Evolutionary conservation across 139 green algal species (phyloP), one percentile per base, ranked within the genome.

Genomic region (Ostreobium quekettii): DNA sequence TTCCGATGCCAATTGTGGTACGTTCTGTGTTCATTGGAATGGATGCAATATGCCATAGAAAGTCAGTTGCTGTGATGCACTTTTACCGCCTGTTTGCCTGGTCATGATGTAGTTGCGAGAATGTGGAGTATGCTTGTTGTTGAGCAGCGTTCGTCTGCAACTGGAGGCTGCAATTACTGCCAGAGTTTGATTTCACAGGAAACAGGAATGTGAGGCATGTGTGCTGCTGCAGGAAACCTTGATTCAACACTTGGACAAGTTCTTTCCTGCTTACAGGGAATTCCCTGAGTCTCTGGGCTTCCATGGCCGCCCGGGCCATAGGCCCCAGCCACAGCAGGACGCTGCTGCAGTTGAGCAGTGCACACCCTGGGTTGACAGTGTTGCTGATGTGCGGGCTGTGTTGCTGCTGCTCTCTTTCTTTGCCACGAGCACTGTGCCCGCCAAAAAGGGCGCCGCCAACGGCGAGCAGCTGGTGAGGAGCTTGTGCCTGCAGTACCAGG

Each of bases 381-480:
- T 68, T 26, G 49, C 61, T 35, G 61, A 68, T 53, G 53, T 68
- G 5, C 61, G 61, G 19, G 35, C 61, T 37, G 37, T 68, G 36
- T 56, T 68, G 32, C 36, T 68, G 4, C 61, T 68, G 35, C 61
- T 57, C 42, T n/a, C n/a, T n/a, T n/a, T n/a, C n/a, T n/a, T n/a
- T n/a, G n/a, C n/a, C n/a, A n/a, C n/a, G n/a, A n/a, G n/a, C n/a
- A n/a, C n/a, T n/a, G n/a, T n/a, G n/a, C n/a, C n/a, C n/a, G n/a
- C n/a, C n/a, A n/a, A n/a, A n/a, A n/a, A 6, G 15, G 53, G 49
- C 30, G 61, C 49, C 26, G 15, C 36, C 35, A 68, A 68, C 22
- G 61, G 35, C 7, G 42, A 53, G 24, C 22, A 24, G 61, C 38
- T 28, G 53, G 4, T 68, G 61, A 36, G 53, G 61, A 31, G 19